Evolutionary conservation across 176 grass and related monocot species (phyloP).

Genomic region (Oropetium thomaeum): DNA sequence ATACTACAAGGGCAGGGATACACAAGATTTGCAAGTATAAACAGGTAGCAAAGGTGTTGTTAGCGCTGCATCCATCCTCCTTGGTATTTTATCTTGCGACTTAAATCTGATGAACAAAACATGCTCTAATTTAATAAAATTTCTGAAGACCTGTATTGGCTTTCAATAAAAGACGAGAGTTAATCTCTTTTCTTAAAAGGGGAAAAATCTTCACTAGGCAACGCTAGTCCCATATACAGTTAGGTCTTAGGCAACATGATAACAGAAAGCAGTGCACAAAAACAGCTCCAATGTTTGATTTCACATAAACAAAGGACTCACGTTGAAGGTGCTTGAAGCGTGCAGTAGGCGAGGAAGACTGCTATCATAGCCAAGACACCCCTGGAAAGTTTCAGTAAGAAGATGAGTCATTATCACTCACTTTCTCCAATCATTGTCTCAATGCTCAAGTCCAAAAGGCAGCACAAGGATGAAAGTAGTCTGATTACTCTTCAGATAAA

Average conservation of each 20-base stretch:
- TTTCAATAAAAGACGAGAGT: background rate
- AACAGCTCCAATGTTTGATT: slow-evolving; percentile 8
- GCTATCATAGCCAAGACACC: slow-evolving; percentile 97
- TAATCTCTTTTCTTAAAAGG: background rate
- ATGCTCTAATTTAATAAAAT: no score
- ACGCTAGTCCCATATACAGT: background rate
- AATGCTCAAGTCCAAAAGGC: slow-evolving; percentile 20
- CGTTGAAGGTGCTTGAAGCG: slow-evolving; percentile 97
- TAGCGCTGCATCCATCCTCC: background rate
- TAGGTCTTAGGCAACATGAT: background rate
- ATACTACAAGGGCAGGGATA: background rate
- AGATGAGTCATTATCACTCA: slow-evolving; percentile 35
- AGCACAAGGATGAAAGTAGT: background rate
- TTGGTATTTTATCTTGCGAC: background rate
- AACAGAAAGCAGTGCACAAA: background rate
- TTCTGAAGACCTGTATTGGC: background rate
- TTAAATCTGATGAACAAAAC: background rate
- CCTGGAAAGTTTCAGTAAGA: slow-evolving; percentile 48
- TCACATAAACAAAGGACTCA: slow-evolving; percentile 30
- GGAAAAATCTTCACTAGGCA: background rate
- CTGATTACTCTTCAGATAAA: background rate
- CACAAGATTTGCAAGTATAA: background rate
- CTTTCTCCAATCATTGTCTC: slow-evolving; percentile 38
- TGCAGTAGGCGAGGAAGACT: slow-evolving; percentile 92
- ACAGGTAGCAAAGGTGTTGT: background rate